Evolutionary conservation across 2,329 filamentous ascomycete species (phyloP).

Genomic region (Ceratocystis cubensis): DNA sequence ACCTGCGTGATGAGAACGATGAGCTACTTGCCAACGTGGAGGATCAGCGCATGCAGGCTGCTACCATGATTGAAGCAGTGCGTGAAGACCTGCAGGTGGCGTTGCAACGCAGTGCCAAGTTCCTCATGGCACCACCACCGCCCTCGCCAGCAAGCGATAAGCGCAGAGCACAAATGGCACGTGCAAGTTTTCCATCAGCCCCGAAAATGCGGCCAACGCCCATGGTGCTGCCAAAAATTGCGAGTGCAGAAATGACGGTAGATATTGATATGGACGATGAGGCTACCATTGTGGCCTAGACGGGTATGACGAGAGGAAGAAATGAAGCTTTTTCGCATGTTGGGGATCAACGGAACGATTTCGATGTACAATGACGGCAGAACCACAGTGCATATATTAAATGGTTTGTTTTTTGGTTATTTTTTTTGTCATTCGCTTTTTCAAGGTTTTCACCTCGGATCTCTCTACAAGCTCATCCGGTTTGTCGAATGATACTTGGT

Average conservation of each 20-base stretch:
- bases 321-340: neutral
- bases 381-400: conserved; percentile 2
- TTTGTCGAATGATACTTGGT: conserved; percentile 6
- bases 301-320: neutral
- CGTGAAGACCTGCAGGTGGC: conserved; percentile 18
- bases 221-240: neutral
- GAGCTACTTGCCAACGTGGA: conserved; percentile 2
- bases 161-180: neutral
- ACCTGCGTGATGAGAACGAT: conserved; percentile 18
- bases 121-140: conserved; percentile 12
- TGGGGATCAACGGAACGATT: conserved; percentile 2
- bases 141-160: neutral
- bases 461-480: neutral
- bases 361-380: neutral
- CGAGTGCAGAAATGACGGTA: neutral
- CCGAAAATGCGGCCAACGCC: neutral
- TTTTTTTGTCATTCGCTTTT: conserved; percentile 7
- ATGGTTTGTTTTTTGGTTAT: conserved; percentile 5
- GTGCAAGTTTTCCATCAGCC: neutral
- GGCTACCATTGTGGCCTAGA: conserved; percentile 4
- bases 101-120: conserved; percentile 11
- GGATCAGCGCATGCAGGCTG: conserved; percentile 18
- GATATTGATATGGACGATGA: conserved; percentile 10
- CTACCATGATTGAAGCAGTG: conserved; percentile 18
- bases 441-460: conserved; percentile 5